These are phyloP conservation scores for Colletotrichum siamense DNA, from an alignment of 2,329 filamentous ascomycete genomes.

Conservation along the genomic window DNA sequence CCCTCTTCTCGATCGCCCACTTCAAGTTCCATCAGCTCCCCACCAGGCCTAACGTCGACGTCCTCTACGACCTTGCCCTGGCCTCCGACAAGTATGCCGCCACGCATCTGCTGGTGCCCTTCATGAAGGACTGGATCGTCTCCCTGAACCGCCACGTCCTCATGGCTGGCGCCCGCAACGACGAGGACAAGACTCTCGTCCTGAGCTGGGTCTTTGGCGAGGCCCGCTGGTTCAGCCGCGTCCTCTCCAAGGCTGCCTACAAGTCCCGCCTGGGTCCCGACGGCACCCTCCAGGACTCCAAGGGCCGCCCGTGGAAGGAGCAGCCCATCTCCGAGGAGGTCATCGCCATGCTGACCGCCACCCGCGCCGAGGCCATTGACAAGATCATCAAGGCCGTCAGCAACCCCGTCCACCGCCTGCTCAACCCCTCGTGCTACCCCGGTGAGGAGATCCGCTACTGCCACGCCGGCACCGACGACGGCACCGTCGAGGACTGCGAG, in stretches of 20 bases:
- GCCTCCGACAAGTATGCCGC: slow-evolving; percentile 17
- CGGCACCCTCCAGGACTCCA: slow-evolving; percentile 11
- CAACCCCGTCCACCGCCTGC: slow-evolving; percentile 20
- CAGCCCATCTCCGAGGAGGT: slow-evolving; percentile 17
- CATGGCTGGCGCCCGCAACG: slow-evolving; percentile 19
- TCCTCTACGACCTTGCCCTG: slow-evolving; percentile 15
- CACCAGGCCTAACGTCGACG: slow-evolving; percentile 9
- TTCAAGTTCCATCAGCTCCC: slow-evolving; percentile 22
- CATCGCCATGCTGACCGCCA: slow-evolving; percentile 9
- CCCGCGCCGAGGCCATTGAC: slow-evolving; percentile 17
- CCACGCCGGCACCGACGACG: slow-evolving; percentile 16
- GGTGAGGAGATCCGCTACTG: slow-evolving; percentile 16
- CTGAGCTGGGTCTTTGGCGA: slow-evolving; percentile 19
- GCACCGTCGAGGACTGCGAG: slow-evolving; percentile 18
- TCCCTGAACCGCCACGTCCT: slow-evolving; percentile 20
- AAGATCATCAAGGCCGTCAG: slow-evolving; percentile 20
- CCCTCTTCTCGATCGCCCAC: slow-evolving; percentile 17
- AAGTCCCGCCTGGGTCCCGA: slow-evolving; percentile 16
- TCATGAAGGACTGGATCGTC: slow-evolving; percentile 20
- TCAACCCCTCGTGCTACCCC: slow-evolving; percentile 18
- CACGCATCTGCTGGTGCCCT: slow-evolving; percentile 18
- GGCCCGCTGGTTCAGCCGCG: slow-evolving; percentile 19
- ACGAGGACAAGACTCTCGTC: slow-evolving; percentile 20
- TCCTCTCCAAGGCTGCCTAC: slow-evolving; percentile 13
- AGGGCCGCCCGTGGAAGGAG: slow-evolving; percentile 8